A percentile compares a stretch with the other conserved stretches of the same genome.
These are phyloP conservation scores for Fabrea salina DNA, from an alignment of 169 alveolate genomes.

Conservation along the genomic window DNA sequence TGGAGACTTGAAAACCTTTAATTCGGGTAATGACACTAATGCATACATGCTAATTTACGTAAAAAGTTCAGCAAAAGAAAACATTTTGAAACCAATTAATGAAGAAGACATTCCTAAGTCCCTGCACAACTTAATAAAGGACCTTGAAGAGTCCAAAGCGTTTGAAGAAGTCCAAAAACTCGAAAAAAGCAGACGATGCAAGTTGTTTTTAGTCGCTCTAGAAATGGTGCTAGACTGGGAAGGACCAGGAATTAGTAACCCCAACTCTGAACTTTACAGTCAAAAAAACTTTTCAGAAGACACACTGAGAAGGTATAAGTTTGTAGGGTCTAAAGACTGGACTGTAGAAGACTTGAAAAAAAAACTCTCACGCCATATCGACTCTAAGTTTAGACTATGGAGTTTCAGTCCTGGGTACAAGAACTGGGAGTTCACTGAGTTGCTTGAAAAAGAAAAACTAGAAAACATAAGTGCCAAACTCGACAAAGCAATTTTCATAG, in stretches of 20 bases:
- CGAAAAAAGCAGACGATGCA: not conserved
- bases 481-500: not conserved
- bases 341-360: not conserved
- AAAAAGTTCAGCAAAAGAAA: slow-evolving; percentile 42
- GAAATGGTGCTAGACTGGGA: not conserved
- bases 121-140: not conserved
- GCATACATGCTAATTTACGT: slow-evolving; percentile 73
- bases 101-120: slow-evolving; percentile 22
- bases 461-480: not conserved
- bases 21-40: slow-evolving; percentile 35
- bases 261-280: not conserved
- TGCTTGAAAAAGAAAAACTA: not conserved
- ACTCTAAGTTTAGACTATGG: not conserved
- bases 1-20: slow-evolving; percentile 37
- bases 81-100: slow-evolving; percentile 23
- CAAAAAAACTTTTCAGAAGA: not conserved
- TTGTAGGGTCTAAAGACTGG: not conserved
- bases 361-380: not conserved
- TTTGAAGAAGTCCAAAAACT: not conserved
- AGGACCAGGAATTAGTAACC: slow-evolving; percentile 19
- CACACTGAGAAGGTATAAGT: not conserved
- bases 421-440: slow-evolving; percentile 29
- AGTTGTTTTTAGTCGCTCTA: not conserved
- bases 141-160: not conserved
- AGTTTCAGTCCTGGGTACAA: not conserved